Evolutionary conservation across 331 rosid genomes (phyloP), one percentile per base, ranked within the genome.

Genomic region (Quercus lobata): DNA sequence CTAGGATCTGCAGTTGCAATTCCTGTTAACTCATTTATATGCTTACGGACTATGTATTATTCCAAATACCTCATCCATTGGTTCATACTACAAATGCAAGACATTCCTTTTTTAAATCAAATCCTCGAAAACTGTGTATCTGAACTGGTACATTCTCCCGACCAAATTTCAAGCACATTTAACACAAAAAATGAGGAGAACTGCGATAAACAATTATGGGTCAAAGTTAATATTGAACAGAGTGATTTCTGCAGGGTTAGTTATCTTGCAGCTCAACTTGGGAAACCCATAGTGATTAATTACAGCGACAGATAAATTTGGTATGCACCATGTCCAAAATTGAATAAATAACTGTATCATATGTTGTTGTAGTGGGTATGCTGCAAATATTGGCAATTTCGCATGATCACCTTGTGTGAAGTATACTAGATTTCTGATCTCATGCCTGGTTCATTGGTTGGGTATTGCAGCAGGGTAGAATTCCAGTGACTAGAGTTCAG

Each of bases 181-280:
- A 29, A 74, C 53, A 69, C 63, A n/a, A 85, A 82, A 44, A 44
- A 69, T 3, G 72, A 57, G 44, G 74, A 73, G 57, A 72, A 71
- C 62, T 66, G 63, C 55, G 79, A 76, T 44, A 78, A 44, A 61
- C 78, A 81, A 76, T 78, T 73, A 34, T 93, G 97, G 98, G 72
- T 93, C 77, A 87, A 93, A 84, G 86, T 91, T 57, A 93, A 91
- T 69, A 83, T 80, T 71, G 90, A 88, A 27, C 98, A 91, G 81
- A 76, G 89, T 81, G 92, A 93, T 82, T 93, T 93, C 84, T 90
- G 89, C 84, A 79, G 98, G 77, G 94, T 89, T 60, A 89, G 86
- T 27, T 93, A 91, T 73, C 92, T 93, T 62, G 89, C 91, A 72
- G 82, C 91, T 85, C 83, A 81, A 71, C 89, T 91, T 68, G 74